Evolutionary conservation across 1,139 yeast genomes (phyloP), one percentile per base, ranked within the genome.

Genomic region (Magnusiomyces tetraspermus): DNA sequence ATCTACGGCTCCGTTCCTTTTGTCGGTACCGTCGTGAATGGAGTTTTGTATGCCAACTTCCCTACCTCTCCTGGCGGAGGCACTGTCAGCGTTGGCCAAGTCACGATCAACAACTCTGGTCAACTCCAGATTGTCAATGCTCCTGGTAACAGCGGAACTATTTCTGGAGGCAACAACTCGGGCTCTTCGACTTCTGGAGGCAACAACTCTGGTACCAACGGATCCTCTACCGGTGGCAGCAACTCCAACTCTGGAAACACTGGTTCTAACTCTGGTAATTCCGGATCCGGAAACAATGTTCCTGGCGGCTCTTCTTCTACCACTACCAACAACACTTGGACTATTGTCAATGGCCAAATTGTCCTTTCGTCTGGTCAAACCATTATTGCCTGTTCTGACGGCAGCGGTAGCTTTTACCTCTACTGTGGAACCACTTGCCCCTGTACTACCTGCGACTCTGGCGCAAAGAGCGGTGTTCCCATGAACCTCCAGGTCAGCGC

Each of bases 351-450:
- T 15, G 41, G 41, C 6, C 37, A 46, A 8, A 42, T 42, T 23
- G 30, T 46, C 13, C 22, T 24, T 19, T 24, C 48, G 2, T 31
- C 40, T 21, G 48, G 48, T 19, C 40, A 33, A 4, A 46, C 48
- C 19, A 46, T 46, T 33, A 15, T 30, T 33, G 41, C 41, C 24
- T 46, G 48, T n/a, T 21, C 41, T 46, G 48, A 46, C 26, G 37
- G 28, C 13, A 46, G 13, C 13, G 41, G 41, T 13, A 21, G 8
- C 26, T 31, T 17, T 13, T 21, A 11, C 22, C 30, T 46, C n/a
- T 46, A 33, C 30, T 46, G 48, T n/a, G 30, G 24, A 3, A 11
- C 41, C 33, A 19, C 30, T 13, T 46, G 48, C 37, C 37, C 36
- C 11, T 36, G 40, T n/a, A n/a, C 6, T 6, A n/a, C 19, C 40